Base-by-base conservation (phyloP, 2,329 filamentous ascomycete genomes). In the Curvularia spicifera region DNA sequence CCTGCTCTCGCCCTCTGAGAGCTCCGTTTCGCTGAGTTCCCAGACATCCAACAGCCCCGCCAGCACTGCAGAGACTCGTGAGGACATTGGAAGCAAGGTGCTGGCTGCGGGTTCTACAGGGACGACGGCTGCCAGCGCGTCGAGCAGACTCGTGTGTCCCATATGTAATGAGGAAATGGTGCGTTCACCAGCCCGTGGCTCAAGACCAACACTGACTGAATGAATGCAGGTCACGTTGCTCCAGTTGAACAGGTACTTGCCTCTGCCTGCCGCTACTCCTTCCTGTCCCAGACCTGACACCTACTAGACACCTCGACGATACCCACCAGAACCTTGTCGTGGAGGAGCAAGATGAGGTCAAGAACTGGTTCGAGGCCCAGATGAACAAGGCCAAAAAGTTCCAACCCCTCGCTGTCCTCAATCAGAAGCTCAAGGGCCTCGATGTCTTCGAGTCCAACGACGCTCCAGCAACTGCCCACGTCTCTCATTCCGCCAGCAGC, bases 81-180 rank as follows among this genome's bases (percentile, higher is more conserved):
- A 94, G 73, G 93, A 97, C 72, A 85, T 97, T 52, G 86, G 87
- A 37, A 91, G 92, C 54, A 90, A 91, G 71, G 89, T 97, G 69
- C 93, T 90, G 53, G 79, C 95, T 50, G 85, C 85, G 42, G 83
- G 85, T 79, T 81, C 83, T 61, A 82, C 82, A 40, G 78, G 81
- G 69, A 80, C 84, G 51, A 83, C 81, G 60, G 83, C 24, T 15
- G 42, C 84, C 63, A 84, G 86, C 51, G 80, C 86, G 54, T 86
- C 84, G 66, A 86, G 86, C 64, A 85, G 85, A 76, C 87, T 99
- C 58, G 87, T 94, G 54, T 99, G 95, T 76, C 95, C 95, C n/a
- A 99, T 99, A 74, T 99, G 95, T 78, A 93, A 89, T 68, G 96
- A 98, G 79, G 93, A 97, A 78, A 99, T 99, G 95, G 93, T 95